A percentile compares a stretch with the other conserved stretches of the same genome.
Conservation (phyloP, 139 green algal genomes). For the Ettlia oleoabundans region DNA sequence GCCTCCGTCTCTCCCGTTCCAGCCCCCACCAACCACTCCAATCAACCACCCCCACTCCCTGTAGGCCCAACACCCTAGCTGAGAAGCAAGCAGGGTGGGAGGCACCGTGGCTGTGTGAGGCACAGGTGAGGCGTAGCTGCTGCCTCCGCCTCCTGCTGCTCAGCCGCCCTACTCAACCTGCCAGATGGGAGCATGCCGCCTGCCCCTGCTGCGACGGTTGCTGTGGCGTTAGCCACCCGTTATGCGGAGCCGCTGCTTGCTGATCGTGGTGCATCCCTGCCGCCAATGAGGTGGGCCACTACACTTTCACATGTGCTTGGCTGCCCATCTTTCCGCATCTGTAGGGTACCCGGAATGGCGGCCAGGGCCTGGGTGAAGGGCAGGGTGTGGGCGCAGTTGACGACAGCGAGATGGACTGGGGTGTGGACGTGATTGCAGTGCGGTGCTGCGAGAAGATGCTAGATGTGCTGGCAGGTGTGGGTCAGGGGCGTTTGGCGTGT, state of each 20-base stretch:
- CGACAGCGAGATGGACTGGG: slow-evolving; percentile 8
- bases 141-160: neutral
- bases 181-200: too few species aligned
- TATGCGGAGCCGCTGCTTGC: neutral
- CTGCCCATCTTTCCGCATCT: too few species aligned
- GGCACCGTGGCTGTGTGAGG: slow-evolving; percentile 32
- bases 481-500: too few species aligned
- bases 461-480: slow-evolving; percentile 28
- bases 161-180: too few species aligned
- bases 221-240: too few species aligned
- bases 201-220: too few species aligned
- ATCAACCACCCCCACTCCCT: too few species aligned
- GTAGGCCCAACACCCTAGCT: slow-evolving; percentile 1
- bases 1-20: too few species aligned
- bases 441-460: slow-evolving; percentile 38
- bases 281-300: too few species aligned
- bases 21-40: too few species aligned
- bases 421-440: slow-evolving; percentile 29
- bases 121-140: neutral
- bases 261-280: neutral
- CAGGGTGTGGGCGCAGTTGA: neutral
- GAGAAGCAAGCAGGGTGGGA: slow-evolving; percentile 14
- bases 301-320: too few species aligned
- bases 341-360: too few species aligned
- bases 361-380: neutral